Conservation (phyloP, 805 yeast species). For the Starmerella gropengiesseri region DNA sequence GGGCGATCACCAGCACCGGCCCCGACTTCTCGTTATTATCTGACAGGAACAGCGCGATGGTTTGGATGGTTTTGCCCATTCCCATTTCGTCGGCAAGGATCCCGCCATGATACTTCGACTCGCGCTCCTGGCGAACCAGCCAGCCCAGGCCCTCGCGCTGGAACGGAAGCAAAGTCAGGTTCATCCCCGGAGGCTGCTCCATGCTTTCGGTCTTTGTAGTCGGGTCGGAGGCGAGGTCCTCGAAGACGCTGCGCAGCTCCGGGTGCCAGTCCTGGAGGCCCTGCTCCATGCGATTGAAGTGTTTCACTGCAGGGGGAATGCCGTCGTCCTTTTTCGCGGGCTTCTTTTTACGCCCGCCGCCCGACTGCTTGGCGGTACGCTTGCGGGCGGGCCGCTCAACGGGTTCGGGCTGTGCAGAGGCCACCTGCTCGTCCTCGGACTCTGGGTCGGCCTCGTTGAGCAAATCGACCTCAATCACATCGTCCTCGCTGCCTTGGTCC, state of each 20-base stretch:
- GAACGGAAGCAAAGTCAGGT: conserved; percentile 67
- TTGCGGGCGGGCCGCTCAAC: neutral
- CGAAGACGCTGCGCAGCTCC: conserved; percentile 59
- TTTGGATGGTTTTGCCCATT: conserved; percentile 97
- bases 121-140: conserved; percentile 71
- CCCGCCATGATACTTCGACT: conserved; percentile 69
- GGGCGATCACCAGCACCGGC: conserved; percentile 88
- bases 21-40: conserved; percentile 35
- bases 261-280: conserved; percentile 70
- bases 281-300: conserved; percentile 49
- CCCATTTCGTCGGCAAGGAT: conserved; percentile 99
- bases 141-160: conserved; percentile 90
- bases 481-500: neutral
- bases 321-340: conserved; percentile 14
- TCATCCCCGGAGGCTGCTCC: conserved; percentile 70
- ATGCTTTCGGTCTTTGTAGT: conserved; percentile 26
- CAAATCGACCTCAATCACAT: too few relatives aligned
- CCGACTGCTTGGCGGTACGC: conserved; percentile 2
- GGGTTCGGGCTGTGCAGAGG: neutral
- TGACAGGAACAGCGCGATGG: conserved; percentile 81
- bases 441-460: neutral
- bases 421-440: neutral
- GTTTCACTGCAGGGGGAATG: conserved; percentile 15
- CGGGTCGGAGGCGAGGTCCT: conserved; percentile 44
- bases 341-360: conserved; percentile 1